Evolutionary conservation across 2,329 filamentous ascomycete species (phyloP).

Genomic region (Lachnellula occidentalis): DNA sequence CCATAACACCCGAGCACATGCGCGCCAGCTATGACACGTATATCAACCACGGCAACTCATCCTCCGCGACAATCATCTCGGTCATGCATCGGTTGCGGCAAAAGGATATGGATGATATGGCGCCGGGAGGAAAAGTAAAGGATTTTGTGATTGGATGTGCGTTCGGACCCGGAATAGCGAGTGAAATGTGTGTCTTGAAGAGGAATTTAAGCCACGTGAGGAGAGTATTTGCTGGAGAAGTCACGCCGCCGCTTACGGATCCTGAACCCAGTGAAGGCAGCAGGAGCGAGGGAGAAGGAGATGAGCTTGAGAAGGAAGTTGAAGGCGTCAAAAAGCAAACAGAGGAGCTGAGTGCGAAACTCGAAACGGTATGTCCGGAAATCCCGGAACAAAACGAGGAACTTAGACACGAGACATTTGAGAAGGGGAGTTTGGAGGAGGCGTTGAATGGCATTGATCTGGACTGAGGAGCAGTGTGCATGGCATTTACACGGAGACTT

Average conservation of each 20-base stretch:
- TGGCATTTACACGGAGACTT: no score
- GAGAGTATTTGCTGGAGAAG: slow-evolving; percentile 21
- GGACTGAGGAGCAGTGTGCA: slow-evolving; percentile 19
- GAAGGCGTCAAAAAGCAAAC: slow-evolving; percentile 15
- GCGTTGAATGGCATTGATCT: slow-evolving; percentile 29
- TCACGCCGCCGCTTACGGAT: slow-evolving; percentile 30
- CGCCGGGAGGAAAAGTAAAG: slow-evolving; percentile 43
- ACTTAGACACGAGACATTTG: neutral
- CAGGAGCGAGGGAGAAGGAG: slow-evolving; percentile 24
- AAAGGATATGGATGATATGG: slow-evolving; percentile 54
- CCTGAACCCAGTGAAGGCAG: slow-evolving; percentile 19
- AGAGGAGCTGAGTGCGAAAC: slow-evolving; percentile 15
- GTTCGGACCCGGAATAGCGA: slow-evolving; percentile 63
- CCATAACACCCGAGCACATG: slow-evolving; percentile 57
- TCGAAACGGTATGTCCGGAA: slow-evolving; percentile 14
- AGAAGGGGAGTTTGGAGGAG: slow-evolving; percentile 20
- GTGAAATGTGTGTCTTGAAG: slow-evolving; percentile 64
- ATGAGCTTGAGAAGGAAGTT: slow-evolving; percentile 14
- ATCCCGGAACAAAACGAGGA: slow-evolving; percentile 17
- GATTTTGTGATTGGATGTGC: slow-evolving; percentile 63
- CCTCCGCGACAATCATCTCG: slow-evolving; percentile 63
- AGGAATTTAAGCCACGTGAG: slow-evolving; percentile 28
- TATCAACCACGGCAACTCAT: slow-evolving; percentile 62
- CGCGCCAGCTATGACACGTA: slow-evolving; percentile 66
- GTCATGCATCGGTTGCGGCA: slow-evolving; percentile 57